Conservation (phyloP, 176 grass and related monocot genomes). For the Eleusine coracana region DNA sequence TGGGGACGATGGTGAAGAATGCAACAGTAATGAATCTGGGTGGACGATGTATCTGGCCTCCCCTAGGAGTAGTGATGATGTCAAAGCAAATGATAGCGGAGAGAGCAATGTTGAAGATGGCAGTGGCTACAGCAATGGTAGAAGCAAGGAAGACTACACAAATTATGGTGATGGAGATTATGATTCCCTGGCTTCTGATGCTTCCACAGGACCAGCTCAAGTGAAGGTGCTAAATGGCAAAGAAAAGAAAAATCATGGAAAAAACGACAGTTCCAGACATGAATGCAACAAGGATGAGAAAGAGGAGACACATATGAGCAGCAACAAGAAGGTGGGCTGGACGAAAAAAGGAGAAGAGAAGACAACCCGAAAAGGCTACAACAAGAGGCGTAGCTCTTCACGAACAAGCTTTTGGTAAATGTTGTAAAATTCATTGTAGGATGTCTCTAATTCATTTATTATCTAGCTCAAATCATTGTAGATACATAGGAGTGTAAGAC, state of each 20-base stretch:
- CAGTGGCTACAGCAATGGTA: conserved; percentile 33
- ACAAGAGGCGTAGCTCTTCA: conserved; percentile 56
- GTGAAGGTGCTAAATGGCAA: conserved; percentile 44
- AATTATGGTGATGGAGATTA: conserved; percentile 54
- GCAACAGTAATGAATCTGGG: conserved; percentile 66
- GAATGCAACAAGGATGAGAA: conserved; percentile 17
- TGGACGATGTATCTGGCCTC: conserved; percentile 75
- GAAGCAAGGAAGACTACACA: not conserved
- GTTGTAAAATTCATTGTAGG: conserved; percentile 35
- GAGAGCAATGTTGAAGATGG: conserved; percentile 46
- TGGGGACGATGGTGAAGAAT: conserved; percentile 48
- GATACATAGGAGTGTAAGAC: conserved; percentile 20
- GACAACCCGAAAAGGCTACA: conserved; percentile 40
- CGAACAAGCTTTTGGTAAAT: conserved; percentile 45
- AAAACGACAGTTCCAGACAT: conserved; percentile 19
- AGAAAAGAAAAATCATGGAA: conserved; percentile 39
- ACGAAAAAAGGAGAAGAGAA: conserved; percentile 54
- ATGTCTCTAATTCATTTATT: conserved; percentile 21
- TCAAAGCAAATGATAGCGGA: conserved; percentile 28
- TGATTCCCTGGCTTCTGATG: conserved; percentile 90
- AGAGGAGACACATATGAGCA: conserved; percentile 40
- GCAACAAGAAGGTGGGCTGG: conserved; percentile 46
- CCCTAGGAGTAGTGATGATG: conserved; percentile 43
- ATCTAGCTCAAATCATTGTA: conserved; percentile 33
- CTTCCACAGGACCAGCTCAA: conserved; percentile 70